A percentile compares a stretch with the other conserved stretches of the same genome.
phyloP scores from a whole-genome alignment of 305 asterid species.

The Galium porrigens region DNA sequence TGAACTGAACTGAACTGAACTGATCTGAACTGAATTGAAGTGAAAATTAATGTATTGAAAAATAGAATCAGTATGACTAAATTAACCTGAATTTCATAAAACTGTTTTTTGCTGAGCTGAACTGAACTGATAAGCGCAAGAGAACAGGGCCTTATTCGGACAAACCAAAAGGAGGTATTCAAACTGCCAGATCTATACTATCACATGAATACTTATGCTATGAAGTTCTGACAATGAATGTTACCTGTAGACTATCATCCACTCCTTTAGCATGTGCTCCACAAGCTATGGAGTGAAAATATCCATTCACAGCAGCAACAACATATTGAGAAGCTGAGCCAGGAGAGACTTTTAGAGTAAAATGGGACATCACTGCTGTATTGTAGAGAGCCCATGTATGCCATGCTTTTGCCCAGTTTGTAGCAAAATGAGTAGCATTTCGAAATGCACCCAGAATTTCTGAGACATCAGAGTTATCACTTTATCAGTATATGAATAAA shows the following conservation, averaged over 20 bases:
- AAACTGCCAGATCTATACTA: conserved; percentile 1
- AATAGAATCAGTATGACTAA: too few relatives aligned
- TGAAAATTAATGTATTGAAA: too few relatives aligned
- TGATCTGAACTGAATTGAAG: too few relatives aligned
- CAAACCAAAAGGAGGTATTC: not conserved
- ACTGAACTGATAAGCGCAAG: too few relatives aligned
- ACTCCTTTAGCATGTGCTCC: conserved; percentile 97
- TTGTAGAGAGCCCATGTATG: conserved; percentile 98
- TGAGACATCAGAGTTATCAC: conserved; percentile 18
- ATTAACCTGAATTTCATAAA: too few relatives aligned
- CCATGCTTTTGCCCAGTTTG: conserved; percentile 97
- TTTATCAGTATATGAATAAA: not conserved
- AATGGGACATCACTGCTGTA: conserved; percentile 98
- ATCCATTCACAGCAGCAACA: conserved; percentile 95
- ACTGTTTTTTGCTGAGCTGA: too few relatives aligned
- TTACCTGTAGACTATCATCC: conserved; percentile 93
- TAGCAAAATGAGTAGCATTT: conserved; percentile 73
- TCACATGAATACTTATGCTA: conserved; percentile 6
- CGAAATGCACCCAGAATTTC: conserved; percentile 78
- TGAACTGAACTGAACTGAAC: too few relatives aligned
- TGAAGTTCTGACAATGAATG: conserved; percentile 10
- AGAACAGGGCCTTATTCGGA: too few relatives aligned
- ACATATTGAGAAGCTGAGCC: conserved; percentile 64
- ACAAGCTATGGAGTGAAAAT: conserved; percentile 94
- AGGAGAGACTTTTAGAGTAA: conserved; percentile 57